These are phyloP conservation scores for Keithomyces neogunnii DNA, from an alignment of 2,329 filamentous ascomycete genomes.

Conservation along the genomic window DNA sequence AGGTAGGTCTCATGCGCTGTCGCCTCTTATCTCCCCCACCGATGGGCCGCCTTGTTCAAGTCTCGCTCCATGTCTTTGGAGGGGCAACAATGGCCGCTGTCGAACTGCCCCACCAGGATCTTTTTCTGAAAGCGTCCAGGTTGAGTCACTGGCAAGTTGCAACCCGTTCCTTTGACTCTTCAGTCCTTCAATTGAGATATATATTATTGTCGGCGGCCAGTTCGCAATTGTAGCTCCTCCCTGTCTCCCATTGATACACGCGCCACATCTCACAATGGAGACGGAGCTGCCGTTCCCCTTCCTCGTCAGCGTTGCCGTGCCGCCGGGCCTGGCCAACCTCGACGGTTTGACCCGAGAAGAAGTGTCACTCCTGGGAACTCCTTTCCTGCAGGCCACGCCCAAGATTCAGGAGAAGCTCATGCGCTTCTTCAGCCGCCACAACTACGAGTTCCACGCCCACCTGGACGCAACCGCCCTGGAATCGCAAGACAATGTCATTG, in stretches of 20 bases:
- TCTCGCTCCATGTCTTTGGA: background rate
- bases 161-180: background rate
- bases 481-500: conserved; percentile 63
- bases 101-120: conserved; percentile 10
- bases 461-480: conserved; percentile 67
- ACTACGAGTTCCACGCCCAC: conserved; percentile 52
- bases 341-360: conserved; percentile 49
- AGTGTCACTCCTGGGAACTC: conserved; percentile 48
- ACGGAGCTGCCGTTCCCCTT: conserved; percentile 57
- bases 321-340: conserved; percentile 36
- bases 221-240: background rate
- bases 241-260: background rate
- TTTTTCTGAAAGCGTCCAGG: conserved; percentile 1
- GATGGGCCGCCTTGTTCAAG: too few species aligned
- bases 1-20: too few species aligned
- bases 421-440: conserved; percentile 40
- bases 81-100: conserved; percentile 3
- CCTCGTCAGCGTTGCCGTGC: conserved; percentile 47
- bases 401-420: conserved; percentile 37
- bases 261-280: conserved; percentile 40
- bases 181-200: background rate
- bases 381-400: conserved; percentile 48
- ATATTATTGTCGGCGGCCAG: background rate
- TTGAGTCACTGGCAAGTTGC: conserved; percentile 8
- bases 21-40: too few species aligned